These are phyloP conservation scores for Apophysomyces sp. DNA, from an alignment of 371 early-diverging fungal genomes.

Conservation along the genomic window DNA sequence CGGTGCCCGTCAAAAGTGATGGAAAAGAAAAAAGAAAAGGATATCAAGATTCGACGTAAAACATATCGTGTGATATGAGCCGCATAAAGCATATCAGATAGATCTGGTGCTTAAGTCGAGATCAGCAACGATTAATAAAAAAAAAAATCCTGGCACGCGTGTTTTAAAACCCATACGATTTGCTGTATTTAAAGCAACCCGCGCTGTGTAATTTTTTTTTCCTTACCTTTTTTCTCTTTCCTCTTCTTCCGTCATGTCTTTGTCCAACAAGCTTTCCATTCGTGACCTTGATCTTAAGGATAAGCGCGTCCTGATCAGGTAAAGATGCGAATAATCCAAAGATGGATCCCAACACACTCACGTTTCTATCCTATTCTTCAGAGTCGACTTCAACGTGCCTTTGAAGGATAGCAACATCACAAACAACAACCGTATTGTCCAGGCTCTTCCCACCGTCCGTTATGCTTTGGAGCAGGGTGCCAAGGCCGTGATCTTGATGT, in stretches of 20 bases:
- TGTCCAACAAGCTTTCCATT: constrained; percentile 81
- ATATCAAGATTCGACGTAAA: not conserved
- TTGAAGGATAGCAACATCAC: constrained; percentile 89
- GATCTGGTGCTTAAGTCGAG: not conserved
- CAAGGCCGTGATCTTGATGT: constrained; percentile 91
- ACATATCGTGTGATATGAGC: not conserved
- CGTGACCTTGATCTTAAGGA: constrained; percentile 82
- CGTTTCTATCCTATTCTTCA: constrained; percentile 20
- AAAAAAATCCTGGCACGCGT: not conserved
- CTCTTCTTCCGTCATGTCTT: constrained; percentile 34
- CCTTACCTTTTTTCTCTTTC: constrained; percentile 10
- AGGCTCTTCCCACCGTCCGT: constrained; percentile 96
- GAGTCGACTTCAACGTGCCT: constrained; percentile 99
- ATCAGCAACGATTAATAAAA: not conserved
- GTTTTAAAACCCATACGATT: not conserved
- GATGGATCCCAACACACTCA: not conserved
- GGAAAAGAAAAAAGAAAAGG: not conserved
- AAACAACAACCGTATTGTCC: constrained; percentile 96
- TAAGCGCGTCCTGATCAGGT: constrained; percentile 95
- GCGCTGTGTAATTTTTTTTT: not conserved
- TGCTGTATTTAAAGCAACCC: not conserved
- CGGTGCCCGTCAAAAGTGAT: not conserved
- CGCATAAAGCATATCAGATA: not conserved
- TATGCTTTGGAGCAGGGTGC: constrained; percentile 88
- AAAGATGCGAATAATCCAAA: constrained; percentile 17